Percentiles rank a stretch among this genome's conserved stretches.
These are phyloP conservation scores for Gamarada debralockiae DNA, from an alignment of 495 filamentous ascomycete species.

Conservation along the genomic window DNA sequence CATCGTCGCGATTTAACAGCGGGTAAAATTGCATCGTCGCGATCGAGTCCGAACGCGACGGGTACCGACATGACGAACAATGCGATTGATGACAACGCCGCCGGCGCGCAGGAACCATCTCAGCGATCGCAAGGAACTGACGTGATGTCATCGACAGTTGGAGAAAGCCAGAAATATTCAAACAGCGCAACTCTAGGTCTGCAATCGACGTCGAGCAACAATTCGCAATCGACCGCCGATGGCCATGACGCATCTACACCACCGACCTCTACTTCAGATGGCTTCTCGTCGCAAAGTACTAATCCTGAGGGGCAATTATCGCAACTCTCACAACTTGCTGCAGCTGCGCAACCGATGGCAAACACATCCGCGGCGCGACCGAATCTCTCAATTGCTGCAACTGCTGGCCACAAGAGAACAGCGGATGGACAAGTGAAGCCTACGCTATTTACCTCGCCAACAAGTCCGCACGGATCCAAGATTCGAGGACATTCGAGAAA, in stretches of 20 bases:
- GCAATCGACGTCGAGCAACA: conserved; percentile 12
- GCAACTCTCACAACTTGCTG: conserved; percentile 50
- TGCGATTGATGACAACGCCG: conserved; percentile 6
- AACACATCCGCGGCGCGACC: conserved; percentile 10
- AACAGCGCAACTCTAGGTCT: conserved; percentile 1
- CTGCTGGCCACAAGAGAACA: conserved; percentile 53
- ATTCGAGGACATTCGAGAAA: conserved; percentile 59
- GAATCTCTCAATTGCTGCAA: conserved; percentile 10
- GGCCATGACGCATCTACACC: conserved; percentile 21
- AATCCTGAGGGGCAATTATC: conserved; percentile 29
- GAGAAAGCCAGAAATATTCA: not conserved
- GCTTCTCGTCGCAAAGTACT: conserved; percentile 26
- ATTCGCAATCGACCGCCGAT: conserved; percentile 22
- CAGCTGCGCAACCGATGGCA: conserved; percentile 44
- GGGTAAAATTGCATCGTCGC: conserved; percentile 11
- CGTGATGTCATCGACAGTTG: not conserved
- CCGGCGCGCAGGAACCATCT: conserved; percentile 1
- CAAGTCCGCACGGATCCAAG: not conserved
- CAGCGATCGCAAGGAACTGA: not conserved
- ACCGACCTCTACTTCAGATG: conserved; percentile 22
- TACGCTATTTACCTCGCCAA: conserved; percentile 31
- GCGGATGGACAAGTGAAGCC: conserved; percentile 55
- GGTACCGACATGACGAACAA: conserved; percentile 19
- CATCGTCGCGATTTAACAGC: conserved; percentile 2
- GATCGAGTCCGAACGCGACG: conserved; percentile 10